phyloP scores from a whole-genome alignment of 163 green algal genomes.

The Scenedesmus sp. region DNA sequence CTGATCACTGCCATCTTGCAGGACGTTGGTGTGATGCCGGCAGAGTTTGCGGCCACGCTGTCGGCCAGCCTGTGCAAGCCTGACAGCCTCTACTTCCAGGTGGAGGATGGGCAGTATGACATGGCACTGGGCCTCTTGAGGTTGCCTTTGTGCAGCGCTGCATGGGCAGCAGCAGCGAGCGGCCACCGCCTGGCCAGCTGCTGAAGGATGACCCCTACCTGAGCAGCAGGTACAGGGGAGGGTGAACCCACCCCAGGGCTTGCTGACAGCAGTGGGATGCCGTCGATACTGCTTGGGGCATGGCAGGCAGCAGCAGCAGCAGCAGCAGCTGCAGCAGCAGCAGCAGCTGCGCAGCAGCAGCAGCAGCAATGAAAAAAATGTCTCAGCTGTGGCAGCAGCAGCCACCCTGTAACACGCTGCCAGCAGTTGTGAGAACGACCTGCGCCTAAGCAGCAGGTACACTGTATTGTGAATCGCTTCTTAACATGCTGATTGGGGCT shows the following conservation, averaged over 20 bases:
- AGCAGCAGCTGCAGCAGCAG: too few species aligned
- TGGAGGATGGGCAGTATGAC: neutral
- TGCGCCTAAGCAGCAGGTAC: too few species aligned
- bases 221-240: neutral
- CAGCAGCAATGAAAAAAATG: neutral
- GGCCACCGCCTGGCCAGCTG: neutral
- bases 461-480: too few species aligned
- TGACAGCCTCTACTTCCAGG: neutral
- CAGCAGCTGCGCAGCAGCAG: neutral
- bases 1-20: neutral
- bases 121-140: neutral
- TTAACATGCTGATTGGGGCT: too few species aligned
- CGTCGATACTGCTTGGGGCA: too few species aligned
- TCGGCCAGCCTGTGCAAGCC: neutral
- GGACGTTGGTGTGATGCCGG: neutral
- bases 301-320: too few species aligned
- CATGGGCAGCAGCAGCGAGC: slow-evolving; percentile 5
- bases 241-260: neutral
- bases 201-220: neutral
- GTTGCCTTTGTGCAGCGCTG: slow-evolving; percentile 9
- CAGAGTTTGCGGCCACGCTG: neutral
- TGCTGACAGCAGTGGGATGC: too few species aligned
- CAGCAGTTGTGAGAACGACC: too few species aligned
- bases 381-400: neutral
- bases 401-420: neutral